Evolutionary conservation across 2,329 filamentous ascomycete species (phyloP).

Genomic region (Pseudocercospora cruenta): DNA sequence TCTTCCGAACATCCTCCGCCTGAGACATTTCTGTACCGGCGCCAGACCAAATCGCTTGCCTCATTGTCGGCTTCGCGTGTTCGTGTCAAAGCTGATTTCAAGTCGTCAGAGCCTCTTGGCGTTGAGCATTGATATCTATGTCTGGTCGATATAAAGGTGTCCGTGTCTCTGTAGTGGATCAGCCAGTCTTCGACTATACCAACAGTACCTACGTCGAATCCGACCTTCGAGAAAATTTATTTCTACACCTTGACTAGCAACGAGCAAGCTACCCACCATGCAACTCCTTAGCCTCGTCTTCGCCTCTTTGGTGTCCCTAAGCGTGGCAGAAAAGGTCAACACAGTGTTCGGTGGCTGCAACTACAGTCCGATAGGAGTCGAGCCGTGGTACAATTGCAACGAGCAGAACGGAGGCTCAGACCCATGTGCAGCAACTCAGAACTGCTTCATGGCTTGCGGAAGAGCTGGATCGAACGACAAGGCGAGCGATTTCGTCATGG

Average conservation of each 20-base stretch:
- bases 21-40: neutral
- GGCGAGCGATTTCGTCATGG: constrained; percentile 5
- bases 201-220: no score
- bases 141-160: neutral
- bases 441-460: neutral
- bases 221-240: no score
- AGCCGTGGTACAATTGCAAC: constrained; percentile 12
- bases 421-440: neutral
- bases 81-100: neutral
- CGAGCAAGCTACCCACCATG: neutral
- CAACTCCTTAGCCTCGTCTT: neutral
- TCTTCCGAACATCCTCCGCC: neutral
- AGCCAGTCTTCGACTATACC: neutral
- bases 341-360: constrained; percentile 1
- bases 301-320: neutral
- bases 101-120: neutral
- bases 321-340: neutral
- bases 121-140: neutral
- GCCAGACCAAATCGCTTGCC: neutral
- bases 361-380: neutral
- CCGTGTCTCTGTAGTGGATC: neutral
- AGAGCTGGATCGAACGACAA: constrained; percentile 9
- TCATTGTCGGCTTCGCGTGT: neutral
- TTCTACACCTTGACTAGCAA: neutral
- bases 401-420: constrained; percentile 3